Base-by-base conservation (phyloP, 768 basidiomycete genomes). In the Tylopilus sp. region DNA sequence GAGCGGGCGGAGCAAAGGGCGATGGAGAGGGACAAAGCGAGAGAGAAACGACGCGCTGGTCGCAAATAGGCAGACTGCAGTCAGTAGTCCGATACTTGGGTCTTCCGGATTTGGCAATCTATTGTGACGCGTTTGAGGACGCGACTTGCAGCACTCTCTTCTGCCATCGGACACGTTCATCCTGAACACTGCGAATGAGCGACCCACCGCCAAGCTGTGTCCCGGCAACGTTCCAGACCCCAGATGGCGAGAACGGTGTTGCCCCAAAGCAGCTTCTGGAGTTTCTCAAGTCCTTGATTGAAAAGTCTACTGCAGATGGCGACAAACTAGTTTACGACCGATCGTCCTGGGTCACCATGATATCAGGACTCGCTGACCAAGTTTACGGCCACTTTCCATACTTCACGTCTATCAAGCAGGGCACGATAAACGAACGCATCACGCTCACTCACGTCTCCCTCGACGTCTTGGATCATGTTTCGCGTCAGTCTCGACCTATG, bases 1-100 rank as follows among this genome's bases (percentile, higher is more conserved):
- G 97, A 99, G 74, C 77, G 95, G 47, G 92, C 93, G 20, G 97
- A 98, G 72, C 85, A 98, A 73, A 98, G 97, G 76, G 83, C 82
- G 38, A 83, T 87, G 86, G 87, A 94, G 63, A 79, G 88, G 67
- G 86, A 86, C 64, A 93, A 92, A 70, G 68, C 73, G 38, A 85
- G 77, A 64, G 86, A 86, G 43, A 92, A 89, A 71, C 79, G 79
- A 63, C 75, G 90, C 56, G 77, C 88, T 35, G 91, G 91, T 44
- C 79, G 83, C 61, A 89, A 85, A 69, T 91, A 74, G 55, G 33
- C 11, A 28, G 3, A 7, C 28, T 28, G 28, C 12, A 15, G 4
- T 15, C 2, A 33, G 31, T 31, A 31, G 18, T 39, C 13, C 11
- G 13, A 13, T 13, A 10, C 38, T 26, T 26, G 8, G 26, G 1